These are phyloP conservation scores for Pseudogymnoascus sp. DNA, from an alignment of 2,329 filamentous ascomycete species.

Conservation along the genomic window DNA sequence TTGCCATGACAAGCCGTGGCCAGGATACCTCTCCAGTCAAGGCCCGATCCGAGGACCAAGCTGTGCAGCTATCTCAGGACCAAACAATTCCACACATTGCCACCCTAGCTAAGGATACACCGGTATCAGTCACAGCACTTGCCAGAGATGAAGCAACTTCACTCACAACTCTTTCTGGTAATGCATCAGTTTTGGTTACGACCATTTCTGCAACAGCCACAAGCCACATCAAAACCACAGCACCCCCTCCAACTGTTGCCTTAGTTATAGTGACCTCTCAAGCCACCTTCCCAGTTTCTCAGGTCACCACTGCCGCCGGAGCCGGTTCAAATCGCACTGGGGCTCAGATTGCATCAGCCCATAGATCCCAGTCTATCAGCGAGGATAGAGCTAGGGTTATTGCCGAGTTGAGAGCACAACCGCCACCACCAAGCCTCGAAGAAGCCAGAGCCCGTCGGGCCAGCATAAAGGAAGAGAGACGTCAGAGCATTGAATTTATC, in stretches of 20 bases:
- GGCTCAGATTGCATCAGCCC: not conserved
- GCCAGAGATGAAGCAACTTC: not conserved
- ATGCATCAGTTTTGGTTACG: not conserved
- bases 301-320: no score
- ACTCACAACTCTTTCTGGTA: not conserved
- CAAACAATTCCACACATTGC: not conserved
- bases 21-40: not conserved
- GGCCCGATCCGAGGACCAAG: not conserved
- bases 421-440: conserved; percentile 16
- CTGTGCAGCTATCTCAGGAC: not conserved
- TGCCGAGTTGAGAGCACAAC: not conserved
- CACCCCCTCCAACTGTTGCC: not conserved
- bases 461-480: conserved; percentile 13
- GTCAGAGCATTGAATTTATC: conserved; percentile 9
- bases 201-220: not conserved
- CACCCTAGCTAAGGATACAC: not conserved
- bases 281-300: not conserved
- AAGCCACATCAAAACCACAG: not conserved
- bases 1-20: no score
- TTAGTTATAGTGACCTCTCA: not conserved
- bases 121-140: not conserved
- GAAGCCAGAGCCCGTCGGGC: conserved; percentile 18
- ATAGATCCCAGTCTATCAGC: not conserved
- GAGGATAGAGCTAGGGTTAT: not conserved
- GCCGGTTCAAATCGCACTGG: not conserved